Percentiles rank a stretch among this genome's conserved stretches.
Conservation (phyloP, 2,329 filamentous ascomycete genomes). For the Claviceps sp. region DNA sequence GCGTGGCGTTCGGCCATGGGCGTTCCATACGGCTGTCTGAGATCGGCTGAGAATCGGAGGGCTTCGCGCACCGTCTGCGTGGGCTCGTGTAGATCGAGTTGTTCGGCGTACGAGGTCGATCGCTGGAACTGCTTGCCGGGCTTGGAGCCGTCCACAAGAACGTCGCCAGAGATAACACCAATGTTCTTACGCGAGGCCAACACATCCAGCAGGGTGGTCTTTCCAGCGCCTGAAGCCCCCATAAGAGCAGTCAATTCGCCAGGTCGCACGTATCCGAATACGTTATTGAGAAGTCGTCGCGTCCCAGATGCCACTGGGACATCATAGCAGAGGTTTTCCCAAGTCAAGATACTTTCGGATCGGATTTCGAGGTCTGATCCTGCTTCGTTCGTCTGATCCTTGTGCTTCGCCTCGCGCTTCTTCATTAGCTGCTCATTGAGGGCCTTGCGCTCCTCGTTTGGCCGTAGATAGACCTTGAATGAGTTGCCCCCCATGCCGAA, state of each 20-base stretch:
- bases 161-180: conserved; percentile 43
- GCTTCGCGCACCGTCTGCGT: conserved; percentile 51
- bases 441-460: conserved; percentile 50
- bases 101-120: conserved; percentile 48
- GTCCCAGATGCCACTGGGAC: conserved; percentile 46
- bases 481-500: conserved; percentile 72
- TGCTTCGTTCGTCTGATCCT: conserved; percentile 29
- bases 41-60: conserved; percentile 47
- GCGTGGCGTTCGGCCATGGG: conserved; percentile 41
- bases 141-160: conserved; percentile 42
- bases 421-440: conserved; percentile 50
- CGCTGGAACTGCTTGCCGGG: conserved; percentile 48
- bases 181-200: conserved; percentile 50
- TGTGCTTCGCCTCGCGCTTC: conserved; percentile 44
- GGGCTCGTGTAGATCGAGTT: conserved; percentile 48
- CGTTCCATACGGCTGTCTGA: conserved; percentile 42
- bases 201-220: conserved; percentile 74
- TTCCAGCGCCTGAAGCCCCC: conserved; percentile 76
- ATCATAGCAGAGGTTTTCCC: conserved; percentile 73
- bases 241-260: conserved; percentile 69
- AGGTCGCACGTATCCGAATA: conserved; percentile 60
- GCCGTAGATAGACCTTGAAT: conserved; percentile 62
- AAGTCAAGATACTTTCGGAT: conserved; percentile 62
- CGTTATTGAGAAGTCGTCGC: conserved; percentile 39
- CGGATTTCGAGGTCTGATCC: conserved; percentile 40